phyloP scores from a whole-genome alignment of 306 rosid genomes.

The Cucurbita pepo region DNA sequence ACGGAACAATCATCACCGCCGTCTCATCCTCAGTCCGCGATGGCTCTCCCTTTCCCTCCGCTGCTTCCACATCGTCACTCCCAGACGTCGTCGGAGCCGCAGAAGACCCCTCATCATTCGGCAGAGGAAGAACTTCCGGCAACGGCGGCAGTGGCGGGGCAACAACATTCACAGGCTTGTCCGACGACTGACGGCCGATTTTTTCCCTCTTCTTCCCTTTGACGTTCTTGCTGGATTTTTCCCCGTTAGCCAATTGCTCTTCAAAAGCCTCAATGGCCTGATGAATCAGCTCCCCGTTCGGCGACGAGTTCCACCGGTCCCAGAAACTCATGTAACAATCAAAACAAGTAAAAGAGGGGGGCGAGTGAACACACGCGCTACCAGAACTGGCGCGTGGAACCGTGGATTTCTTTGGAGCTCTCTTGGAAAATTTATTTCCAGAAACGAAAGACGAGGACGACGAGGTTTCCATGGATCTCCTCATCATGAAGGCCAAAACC shows the following conservation, averaged over 20 bases:
- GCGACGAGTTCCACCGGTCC: constrained; percentile 48
- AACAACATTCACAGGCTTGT: neutral
- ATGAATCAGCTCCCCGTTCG: constrained; percentile 45
- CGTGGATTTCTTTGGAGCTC: constrained; percentile 7
- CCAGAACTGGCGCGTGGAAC: neutral
- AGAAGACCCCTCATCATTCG: neutral
- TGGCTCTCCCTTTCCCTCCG: neutral
- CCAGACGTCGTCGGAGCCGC: neutral
- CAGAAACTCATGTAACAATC: constrained; percentile 51
- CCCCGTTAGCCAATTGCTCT: constrained; percentile 30
- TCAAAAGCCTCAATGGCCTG: constrained; percentile 56
- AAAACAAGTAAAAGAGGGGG: constrained; percentile 37
- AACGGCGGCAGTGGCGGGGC: neutral
- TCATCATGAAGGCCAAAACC: constrained; percentile 47
- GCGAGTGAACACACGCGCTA: constrained; percentile 9
- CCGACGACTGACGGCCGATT: constrained; percentile 9
- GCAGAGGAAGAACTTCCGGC: neutral
- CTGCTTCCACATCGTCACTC: neutral
- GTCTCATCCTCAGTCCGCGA: constrained; percentile 4
- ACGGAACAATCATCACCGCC: neutral
- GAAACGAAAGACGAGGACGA: constrained; percentile 5
- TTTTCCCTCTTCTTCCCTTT: constrained; percentile 23
- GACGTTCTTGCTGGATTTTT: constrained; percentile 18
- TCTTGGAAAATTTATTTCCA: constrained; percentile 15
- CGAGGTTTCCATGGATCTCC: constrained; percentile 23